A percentile compares a stretch with the other conserved stretches of the same genome.
phyloP scores from a whole-genome alignment of 1,139 yeast genomes.

The Suhomyces chickasaworum region DNA sequence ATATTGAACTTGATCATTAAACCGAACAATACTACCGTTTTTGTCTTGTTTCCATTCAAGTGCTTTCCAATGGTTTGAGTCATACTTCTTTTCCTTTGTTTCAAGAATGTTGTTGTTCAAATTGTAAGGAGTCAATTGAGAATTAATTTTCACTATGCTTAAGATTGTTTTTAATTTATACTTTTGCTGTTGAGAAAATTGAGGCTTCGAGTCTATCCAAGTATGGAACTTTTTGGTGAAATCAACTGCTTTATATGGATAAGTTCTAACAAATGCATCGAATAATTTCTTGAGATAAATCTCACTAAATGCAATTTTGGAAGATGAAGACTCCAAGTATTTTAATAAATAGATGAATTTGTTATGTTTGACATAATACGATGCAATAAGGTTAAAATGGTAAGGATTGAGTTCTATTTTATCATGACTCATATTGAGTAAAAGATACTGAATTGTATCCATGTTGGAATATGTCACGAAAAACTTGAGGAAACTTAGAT shows the following conservation, averaged over 20 bases:
- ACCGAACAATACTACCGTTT: constrained; percentile 19
- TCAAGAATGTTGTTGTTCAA: constrained; percentile 21
- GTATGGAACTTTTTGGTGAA: constrained; percentile 26
- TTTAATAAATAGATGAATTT: constrained; percentile 31
- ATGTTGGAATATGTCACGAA: constrained; percentile 23
- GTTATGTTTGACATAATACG: constrained; percentile 27
- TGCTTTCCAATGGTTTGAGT: constrained; percentile 24
- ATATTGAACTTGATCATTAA: constrained; percentile 32
- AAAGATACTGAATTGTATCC: constrained; percentile 26
- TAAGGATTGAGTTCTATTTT: constrained; percentile 19
- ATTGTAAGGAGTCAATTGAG: constrained; percentile 36
- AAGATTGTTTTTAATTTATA: constrained; percentile 17
- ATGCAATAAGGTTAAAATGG: constrained; percentile 26
- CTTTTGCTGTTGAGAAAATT: constrained; percentile 14
- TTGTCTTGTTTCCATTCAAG: constrained; percentile 21
- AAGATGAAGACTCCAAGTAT: constrained; percentile 25
- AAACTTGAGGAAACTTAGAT: constrained; percentile 23
- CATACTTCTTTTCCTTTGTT: constrained; percentile 22
- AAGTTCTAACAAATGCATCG: constrained; percentile 35
- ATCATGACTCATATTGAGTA: constrained; percentile 21
- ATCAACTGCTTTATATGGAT: constrained; percentile 35
- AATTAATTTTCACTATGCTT: constrained; percentile 27
- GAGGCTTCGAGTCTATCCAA: constrained; percentile 25
- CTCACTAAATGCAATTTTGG: constrained; percentile 24
- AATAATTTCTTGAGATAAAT: constrained; percentile 28